These are phyloP conservation scores for Wickerhamia fluorescens DNA, from an alignment of 805 yeast species.

Conservation along the genomic window DNA sequence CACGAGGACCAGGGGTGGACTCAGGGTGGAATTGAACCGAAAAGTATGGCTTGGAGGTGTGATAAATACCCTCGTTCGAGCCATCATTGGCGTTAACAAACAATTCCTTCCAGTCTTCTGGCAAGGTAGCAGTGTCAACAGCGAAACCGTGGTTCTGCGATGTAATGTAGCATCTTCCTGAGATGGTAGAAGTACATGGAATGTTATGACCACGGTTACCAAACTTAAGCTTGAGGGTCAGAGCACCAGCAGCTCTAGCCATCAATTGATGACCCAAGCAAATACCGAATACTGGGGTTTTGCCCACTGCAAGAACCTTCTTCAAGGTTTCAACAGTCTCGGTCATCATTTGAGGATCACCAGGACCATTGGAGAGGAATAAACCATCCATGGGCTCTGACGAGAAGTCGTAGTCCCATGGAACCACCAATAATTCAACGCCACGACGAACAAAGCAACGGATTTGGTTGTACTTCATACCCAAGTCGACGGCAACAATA, in stretches of 20 bases:
- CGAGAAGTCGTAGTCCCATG: constrained; percentile 87
- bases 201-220: constrained; percentile 99
- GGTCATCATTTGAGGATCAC: constrained; percentile 89
- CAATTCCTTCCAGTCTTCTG: constrained; percentile 83
- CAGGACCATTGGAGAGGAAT: constrained; percentile 97
- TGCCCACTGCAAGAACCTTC: constrained; percentile 51
- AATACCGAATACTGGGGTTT: constrained; percentile 93
- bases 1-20: constrained; percentile 98
- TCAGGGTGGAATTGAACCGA: constrained; percentile 99
- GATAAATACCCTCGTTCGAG: constrained; percentile 97
- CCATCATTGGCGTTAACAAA: constrained; percentile 95
- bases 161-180: constrained; percentile 96
- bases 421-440: constrained; percentile 91
- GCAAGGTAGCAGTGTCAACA: constrained; percentile 73
- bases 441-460: constrained; percentile 96
- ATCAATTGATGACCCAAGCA: constrained; percentile 97
- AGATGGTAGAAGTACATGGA: constrained; percentile 82
- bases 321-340: constrained; percentile 56
- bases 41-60: constrained; percentile 79
- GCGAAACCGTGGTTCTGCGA: constrained; percentile 99
- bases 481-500: constrained; percentile 90
- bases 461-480: constrained; percentile 96
- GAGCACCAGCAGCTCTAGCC: constrained; percentile 93
- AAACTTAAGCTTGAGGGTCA: constrained; percentile 84
- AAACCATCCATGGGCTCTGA: constrained; percentile 86